Base-by-base conservation (phyloP, 441 rosid genomes). In the Pelargonium fulgidum region DNA sequence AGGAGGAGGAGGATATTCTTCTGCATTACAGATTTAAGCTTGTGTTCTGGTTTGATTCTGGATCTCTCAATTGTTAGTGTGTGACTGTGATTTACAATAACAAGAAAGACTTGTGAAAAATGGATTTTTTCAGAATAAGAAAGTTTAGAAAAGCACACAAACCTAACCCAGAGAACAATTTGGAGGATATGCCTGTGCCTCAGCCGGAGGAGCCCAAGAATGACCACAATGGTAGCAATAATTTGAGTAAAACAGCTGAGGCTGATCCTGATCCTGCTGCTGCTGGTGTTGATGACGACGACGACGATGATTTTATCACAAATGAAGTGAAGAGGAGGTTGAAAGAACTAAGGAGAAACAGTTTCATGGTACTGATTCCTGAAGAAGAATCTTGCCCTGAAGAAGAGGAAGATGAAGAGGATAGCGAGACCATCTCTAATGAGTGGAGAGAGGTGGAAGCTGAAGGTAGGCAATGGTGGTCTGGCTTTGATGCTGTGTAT, bases 371-470 rank as follows among this genome's bases (percentile, higher is more conserved):
- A 19, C 77, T 91, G 84, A 93, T 93, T 58, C 99, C 99, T 14
- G 96, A 93, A 79, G 98, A 93, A 73, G 86, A 82, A 74, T 82
- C 86, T 0, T 85, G 86, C 62, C 81, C 79, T 0, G 92, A 86
- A 48, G 96, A 87, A 16, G 90, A 84, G 66, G 85, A 80, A 22
- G 83, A 78, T 8, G 82, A 70, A 33, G 94, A 75, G 19, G 89
- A 69, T 61, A 91, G 81, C 26, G 93, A 78, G 81, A 82, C 87
- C 17, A 81, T 84, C 72, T 78, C 87, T 19, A 73, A 69, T 68
- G 89, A 87, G 73, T 94, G 98, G 97, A 87, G 93, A 80, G 99
- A 94, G 76, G 86, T 89, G 8, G 98, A 89, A 71, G 97, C 91
- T 19, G 90, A 90, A 77, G 96, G 89, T 65, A 85, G 92, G 69